phyloP scores from a whole-genome alignment of 2,329 filamentous ascomycete species.

The Alternaria longipes region DNA sequence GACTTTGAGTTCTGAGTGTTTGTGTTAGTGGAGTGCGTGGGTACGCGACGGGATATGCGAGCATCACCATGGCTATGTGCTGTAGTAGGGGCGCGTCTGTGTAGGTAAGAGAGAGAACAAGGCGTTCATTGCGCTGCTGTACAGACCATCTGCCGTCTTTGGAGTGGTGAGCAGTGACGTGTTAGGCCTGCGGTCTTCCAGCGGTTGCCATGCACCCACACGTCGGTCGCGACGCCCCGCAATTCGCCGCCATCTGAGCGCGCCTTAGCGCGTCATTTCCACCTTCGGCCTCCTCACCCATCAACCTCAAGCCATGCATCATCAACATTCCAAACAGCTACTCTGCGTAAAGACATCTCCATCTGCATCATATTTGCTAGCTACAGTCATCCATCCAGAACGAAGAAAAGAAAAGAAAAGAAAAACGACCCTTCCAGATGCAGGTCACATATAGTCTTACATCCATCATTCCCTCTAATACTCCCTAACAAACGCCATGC shows the following conservation, averaged over 20 bases:
- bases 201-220: slow-evolving; percentile 1
- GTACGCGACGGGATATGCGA: not conserved
- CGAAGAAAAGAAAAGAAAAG: too few species aligned
- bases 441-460: not conserved
- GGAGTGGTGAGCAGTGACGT: not conserved
- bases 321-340: too few species aligned
- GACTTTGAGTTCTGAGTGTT: slow-evolving; percentile 56
- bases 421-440: not conserved
- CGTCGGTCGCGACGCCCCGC: slow-evolving; percentile 19
- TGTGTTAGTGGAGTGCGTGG: not conserved
- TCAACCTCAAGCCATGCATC: too few species aligned
- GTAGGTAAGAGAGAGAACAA: not conserved
- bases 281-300: not conserved
- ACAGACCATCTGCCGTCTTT: not conserved
- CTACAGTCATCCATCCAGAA: too few species aligned
- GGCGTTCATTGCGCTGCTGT: not conserved
- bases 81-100: not conserved
- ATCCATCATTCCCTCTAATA: not conserved
- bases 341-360: too few species aligned
- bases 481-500: not conserved
- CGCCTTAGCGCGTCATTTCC: slow-evolving; percentile 7
- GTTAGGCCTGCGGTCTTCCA: not conserved
- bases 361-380: too few species aligned
- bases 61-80: slow-evolving; percentile 23
- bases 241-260: slow-evolving; percentile 11